Evolutionary conservation across 441 rosid species (phyloP), one percentile per base, ranked within the genome.

Genomic region (Eruca vesicaria): DNA sequence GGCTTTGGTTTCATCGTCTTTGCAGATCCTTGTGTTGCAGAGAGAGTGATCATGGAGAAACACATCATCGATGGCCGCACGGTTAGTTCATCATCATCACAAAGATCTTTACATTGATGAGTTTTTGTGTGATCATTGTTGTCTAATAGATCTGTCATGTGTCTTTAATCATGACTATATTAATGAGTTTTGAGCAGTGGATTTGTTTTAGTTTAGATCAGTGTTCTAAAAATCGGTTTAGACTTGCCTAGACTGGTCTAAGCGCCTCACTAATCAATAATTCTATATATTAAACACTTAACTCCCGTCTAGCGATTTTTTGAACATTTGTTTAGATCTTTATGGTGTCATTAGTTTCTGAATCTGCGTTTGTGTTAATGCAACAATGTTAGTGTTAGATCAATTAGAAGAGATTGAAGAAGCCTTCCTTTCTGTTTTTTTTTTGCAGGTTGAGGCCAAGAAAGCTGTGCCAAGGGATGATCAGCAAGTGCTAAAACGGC

Each of bases 41-140:
- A 89, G 84, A 81, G 90, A 80, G 91, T 89, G 61, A 87, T 88
- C 86, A 80, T 81, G 84, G 91, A 89, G 62, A 87, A 87, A 87
- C 94, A 87, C 80, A 81, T 85, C 59, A 89, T 89, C 58, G 90
- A 89, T 82, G 94, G 94, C 43, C 94, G 94, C 76, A 82, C 86
- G 48, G 94, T 89, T 77, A 82, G 91, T 82, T 7, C 41, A 8
- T n/a, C n/a, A 63, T 53, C 61, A 31, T 73, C 23, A 31, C n/a
- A 38, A 50, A 15, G 11, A 10, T 29, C 56, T 7, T 55, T 12
- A n/a, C 20, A 35, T 19, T 50, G 3, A 35, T 71, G n/a, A 33
- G 31, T 69, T 59, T 23, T 76, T 15, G 68, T 8, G 35, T 19
- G 7, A 43, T 43, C 52, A 43, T 31, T 33, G 0, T 11, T 68